phyloP scores from a whole-genome alignment of 306 rosid genomes.

The Echinosophora koreensis region DNA sequence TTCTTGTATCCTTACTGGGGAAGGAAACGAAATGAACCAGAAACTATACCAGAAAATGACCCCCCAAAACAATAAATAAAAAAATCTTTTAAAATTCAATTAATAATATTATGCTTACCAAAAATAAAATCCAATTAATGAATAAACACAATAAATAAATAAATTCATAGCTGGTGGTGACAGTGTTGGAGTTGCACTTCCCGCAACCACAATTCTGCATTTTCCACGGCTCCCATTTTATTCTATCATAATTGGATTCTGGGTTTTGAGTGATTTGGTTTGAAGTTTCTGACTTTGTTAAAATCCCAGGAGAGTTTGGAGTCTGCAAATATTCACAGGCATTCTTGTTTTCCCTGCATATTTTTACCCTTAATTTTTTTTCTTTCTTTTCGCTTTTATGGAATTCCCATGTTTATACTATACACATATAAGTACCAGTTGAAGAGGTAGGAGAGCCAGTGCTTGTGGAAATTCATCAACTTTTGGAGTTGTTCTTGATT shows the following conservation, averaged over 20 bases:
- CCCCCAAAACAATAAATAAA: neutral
- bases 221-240: neutral
- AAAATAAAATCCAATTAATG: no score
- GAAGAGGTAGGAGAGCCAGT: neutral
- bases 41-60: conserved; percentile 3
- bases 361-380: neutral
- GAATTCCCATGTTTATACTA: neutral
- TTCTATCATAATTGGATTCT: neutral
- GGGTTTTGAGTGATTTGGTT: conserved; percentile 2
- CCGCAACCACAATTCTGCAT: neutral
- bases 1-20: neutral
- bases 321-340: neutral
- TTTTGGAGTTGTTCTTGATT: neutral
- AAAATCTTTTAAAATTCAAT: neutral
- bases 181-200: neutral
- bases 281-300: conserved; percentile 1
- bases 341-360: neutral
- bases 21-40: conserved; percentile 36
- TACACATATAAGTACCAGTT: neutral
- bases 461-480: neutral
- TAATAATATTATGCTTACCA: no score
- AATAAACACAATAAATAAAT: neutral
- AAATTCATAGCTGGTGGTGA: neutral
- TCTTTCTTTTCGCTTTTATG: neutral
- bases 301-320: neutral